A percentile compares a stretch with the other conserved stretches of the same genome.
These are phyloP conservation scores for Vicia villosa DNA, from an alignment of 306 rosid species.

Conservation along the genomic window DNA sequence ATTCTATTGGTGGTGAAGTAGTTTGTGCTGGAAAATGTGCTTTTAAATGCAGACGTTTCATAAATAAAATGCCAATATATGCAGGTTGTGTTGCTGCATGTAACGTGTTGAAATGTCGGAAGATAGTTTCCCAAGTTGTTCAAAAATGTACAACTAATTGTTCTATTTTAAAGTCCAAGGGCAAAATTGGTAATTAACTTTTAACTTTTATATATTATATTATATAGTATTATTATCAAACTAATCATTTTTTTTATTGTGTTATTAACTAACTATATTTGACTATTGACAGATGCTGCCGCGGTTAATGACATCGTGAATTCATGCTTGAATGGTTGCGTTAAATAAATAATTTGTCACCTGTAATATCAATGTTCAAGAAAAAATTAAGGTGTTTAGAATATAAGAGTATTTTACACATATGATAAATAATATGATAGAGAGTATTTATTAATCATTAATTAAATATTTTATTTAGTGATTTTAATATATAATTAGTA, in stretches of 20 bases:
- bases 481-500: too few species aligned
- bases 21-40: not conserved
- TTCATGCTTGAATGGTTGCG: not conserved
- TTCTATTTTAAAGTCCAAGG: not conserved
- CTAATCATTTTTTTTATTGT: not conserved
- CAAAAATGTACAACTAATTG: not conserved
- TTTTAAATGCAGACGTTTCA: not conserved
- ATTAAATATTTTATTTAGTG: too few species aligned
- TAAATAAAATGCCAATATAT: too few species aligned
- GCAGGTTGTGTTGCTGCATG: not conserved
- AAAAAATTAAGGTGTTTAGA: too few species aligned
- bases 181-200: not conserved
- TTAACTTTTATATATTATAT: not conserved
- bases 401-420: too few species aligned
- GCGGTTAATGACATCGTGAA: too few species aligned
- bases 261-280: too few species aligned
- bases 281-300: not conserved
- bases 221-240: too few species aligned
- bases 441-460: too few species aligned
- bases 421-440: too few species aligned
- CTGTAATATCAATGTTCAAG: too few species aligned
- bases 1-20: not conserved
- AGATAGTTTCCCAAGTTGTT: not conserved
- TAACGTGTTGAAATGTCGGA: not conserved
- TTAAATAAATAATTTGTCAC: too few species aligned